Base-by-base conservation (phyloP, 2,329 filamentous ascomycete genomes). In the Aureobasidium sp. region DNA sequence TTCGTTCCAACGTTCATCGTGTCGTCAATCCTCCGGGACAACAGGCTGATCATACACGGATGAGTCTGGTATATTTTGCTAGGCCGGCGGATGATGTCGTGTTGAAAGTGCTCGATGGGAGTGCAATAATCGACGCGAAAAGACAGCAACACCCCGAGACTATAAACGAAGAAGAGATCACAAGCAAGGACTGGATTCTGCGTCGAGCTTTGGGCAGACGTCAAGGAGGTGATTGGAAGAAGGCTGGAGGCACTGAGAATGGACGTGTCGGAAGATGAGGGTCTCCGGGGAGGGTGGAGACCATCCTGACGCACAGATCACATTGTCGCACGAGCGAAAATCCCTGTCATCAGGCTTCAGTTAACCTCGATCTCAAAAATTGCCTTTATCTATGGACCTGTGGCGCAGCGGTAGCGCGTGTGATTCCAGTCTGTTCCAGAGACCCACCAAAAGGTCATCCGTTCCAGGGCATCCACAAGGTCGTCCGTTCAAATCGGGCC, bases 131-230 rank as follows among this genome's bases (percentile, higher is more conserved):
- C 30, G 61, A 66, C 29, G 54, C 62, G 50, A 58, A 58, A 51
- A 57, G 53, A 34, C 56, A 29, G 35, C 59, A 60, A 49, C 19
- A 16, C 10, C 30, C 40, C 16, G 51, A 55, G 21, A 59, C 55
- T 27, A 8, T 21, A 29, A 41, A 61, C 57, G 65, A 62, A 35
- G 65, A 65, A 39, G 57, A 51, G 16, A 61, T 67, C 12, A 68
- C 61, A 6, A 63, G 64, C 14, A 68, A 69, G 56, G 68, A 70
- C 54, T 74, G 71, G 71, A 70, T 72, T 55, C 48, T 71, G 53
- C 64, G 68, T 48, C 59, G 71, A 37, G 67, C 65, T 50, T 60
- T 74, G 59, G 68, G 68, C 24, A 62, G 66, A 48, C 60, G 68
- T 49, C 54, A 53, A 35, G 62, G 59, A 41, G 66, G 61, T 48